Base-by-base conservation (phyloP, 2,329 filamentous ascomycete genomes). In the Lizonia empirigonia region DNA sequence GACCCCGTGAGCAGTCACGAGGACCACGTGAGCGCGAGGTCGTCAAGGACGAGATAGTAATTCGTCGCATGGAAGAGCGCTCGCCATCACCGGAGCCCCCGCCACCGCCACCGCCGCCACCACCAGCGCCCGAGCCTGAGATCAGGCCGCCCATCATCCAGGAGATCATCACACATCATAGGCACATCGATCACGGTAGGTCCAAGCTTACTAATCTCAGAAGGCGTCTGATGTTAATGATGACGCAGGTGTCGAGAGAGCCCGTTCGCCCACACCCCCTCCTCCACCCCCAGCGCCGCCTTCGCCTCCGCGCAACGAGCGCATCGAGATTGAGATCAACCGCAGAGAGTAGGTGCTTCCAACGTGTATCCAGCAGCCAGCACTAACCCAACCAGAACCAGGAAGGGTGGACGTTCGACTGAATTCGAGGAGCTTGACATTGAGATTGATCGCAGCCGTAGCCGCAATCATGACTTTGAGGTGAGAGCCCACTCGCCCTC, bases 101-200 rank as follows among this genome's bases (percentile, higher is more conserved):
- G 32, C 74, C 77, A 7, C 69, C 72, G 22, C 77, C 77, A 34
- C 74, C 75, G 33, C 75, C 74, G 30, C 75, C 76, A 29, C 73
- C 76, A 26, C 76, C 76, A 37, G 80, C 82, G 35, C 85, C 84
- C 23, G 81, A 82, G 57, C 80, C 88, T 35, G 86, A 94, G 63
- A 82, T 85, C 33, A 86, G 87, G 16, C 91, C 91, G 26, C 88
- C 87, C 1, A 90, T 96, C 62, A 89, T 93, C 73, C 85, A 93
- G 66, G 90, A 96, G 69, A 86, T 96, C 51, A 92, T 95, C 59
- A 95, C 90, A 0, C 90, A 94, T 74, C 93, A 94, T 70, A 83
- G 87, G 50, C 89, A 93, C 67, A 88, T 95, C 62, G 89, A 96
- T 67, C 90, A 96, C 74, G 91, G 89, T 90, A 78, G 69, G 85